Conservation (phyloP, 2,329 filamentous ascomycete genomes). For the Gremmenia infestans region DNA sequence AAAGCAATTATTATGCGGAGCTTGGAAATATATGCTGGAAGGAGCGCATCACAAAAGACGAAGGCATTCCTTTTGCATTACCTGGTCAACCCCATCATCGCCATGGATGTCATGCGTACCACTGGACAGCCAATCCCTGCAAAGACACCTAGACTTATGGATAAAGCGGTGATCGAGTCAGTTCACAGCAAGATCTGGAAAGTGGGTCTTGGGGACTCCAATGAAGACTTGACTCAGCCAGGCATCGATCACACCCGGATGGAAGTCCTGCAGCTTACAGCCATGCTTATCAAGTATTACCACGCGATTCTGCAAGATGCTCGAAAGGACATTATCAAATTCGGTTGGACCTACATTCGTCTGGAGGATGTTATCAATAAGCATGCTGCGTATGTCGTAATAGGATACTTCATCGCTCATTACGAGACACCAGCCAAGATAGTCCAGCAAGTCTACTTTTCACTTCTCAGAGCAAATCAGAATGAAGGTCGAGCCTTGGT, state of each 20-base stretch:
- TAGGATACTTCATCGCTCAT: constrained; percentile 94
- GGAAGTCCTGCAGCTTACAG: constrained; percentile 91
- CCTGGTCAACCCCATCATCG: constrained; percentile 91
- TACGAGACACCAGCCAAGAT: constrained; percentile 97
- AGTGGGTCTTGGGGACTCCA: constrained; percentile 73
- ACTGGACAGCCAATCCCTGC: constrained; percentile 56
- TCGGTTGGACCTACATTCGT: constrained; percentile 96
- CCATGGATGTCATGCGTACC: constrained; percentile 88
- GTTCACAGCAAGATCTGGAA: constrained; percentile 94
- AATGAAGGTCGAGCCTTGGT: constrained; percentile 90
- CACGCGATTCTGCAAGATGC: constrained; percentile 81
- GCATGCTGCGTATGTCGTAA: constrained; percentile 93
- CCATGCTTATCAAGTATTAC: constrained; percentile 93
- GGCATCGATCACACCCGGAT: constrained; percentile 94
- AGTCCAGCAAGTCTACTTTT: constrained; percentile 89
- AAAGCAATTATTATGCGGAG: constrained; percentile 77
- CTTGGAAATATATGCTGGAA: constrained; percentile 79
- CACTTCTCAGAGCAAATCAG: constrained; percentile 85
- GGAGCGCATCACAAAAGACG: constrained; percentile 74
- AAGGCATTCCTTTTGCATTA: constrained; percentile 92
- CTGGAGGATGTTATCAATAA: constrained; percentile 99
- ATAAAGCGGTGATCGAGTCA: constrained; percentile 80
- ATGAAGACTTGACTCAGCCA: constrained; percentile 76
- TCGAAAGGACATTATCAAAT: constrained; percentile 97
- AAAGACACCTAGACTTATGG: constrained; percentile 68